Conservation (phyloP, 257 asterid species). For the Solanum bulbocastanum region DNA sequence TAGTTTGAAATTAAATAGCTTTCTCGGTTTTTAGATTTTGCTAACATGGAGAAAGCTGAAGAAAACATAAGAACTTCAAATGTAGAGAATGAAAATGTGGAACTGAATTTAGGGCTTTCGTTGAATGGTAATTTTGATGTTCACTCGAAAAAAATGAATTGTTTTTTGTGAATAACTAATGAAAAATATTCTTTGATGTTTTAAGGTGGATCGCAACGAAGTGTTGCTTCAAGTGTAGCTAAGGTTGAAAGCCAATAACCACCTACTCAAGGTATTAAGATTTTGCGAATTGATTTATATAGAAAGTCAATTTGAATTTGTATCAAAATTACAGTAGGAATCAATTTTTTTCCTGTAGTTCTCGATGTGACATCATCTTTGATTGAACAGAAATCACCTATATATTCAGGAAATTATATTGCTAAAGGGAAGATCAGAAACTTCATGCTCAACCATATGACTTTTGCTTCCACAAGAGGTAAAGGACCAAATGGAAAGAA, state of each 20-base stretch:
- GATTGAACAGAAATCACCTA: not conserved
- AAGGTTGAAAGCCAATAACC: conserved; percentile 23
- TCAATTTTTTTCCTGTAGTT: too few species aligned
- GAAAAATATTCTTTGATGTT: conserved; percentile 2
- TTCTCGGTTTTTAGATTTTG: not conserved
- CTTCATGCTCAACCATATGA: conserved; percentile 39
- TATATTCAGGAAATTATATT: not conserved
- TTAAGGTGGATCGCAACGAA: conserved; percentile 28
- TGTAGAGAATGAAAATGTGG: too few species aligned
- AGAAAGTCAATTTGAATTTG: too few species aligned
- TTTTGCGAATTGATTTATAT: too few species aligned
- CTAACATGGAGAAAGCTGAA: conserved; percentile 24
- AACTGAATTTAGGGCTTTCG: conserved; percentile 46
- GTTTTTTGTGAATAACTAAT: conserved; percentile 9
- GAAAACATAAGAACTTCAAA: not conserved
- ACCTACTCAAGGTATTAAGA: conserved; percentile 30
- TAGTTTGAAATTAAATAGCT: not conserved
- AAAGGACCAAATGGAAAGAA: conserved; percentile 23
- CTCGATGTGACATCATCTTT: too few species aligned
- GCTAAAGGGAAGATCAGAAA: conserved; percentile 8
- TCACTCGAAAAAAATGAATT: too few species aligned
- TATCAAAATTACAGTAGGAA: too few species aligned
- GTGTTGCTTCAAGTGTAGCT: conserved; percentile 41
- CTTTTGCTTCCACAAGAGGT: conserved; percentile 44
- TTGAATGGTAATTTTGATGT: too few species aligned